These are phyloP conservation scores for Plenodomus tracheiphilus DNA, from an alignment of 2,329 filamentous ascomycete genomes.

Conservation along the genomic window DNA sequence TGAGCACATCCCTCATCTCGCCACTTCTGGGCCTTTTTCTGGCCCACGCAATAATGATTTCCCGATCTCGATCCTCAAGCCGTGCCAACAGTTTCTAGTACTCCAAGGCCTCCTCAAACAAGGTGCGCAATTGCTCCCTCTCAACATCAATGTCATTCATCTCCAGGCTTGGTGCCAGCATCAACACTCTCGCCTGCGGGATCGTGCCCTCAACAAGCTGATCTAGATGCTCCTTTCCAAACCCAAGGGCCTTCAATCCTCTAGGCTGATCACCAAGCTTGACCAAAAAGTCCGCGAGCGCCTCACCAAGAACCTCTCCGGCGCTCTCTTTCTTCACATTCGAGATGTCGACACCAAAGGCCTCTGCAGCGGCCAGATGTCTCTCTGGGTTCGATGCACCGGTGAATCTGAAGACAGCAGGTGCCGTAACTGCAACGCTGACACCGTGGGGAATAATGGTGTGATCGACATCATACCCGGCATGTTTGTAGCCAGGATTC, in stretches of 20 bases:
- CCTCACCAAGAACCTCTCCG: slow-evolving; percentile 84
- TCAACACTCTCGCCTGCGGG: slow-evolving; percentile 86
- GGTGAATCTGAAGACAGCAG: slow-evolving; percentile 93
- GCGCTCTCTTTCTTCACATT: slow-evolving; percentile 88
- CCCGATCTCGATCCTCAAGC: too few relatives aligned
- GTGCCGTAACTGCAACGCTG: slow-evolving; percentile 89
- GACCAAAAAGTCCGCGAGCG: slow-evolving; percentile 77
- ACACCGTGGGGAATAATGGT: slow-evolving; percentile 96
- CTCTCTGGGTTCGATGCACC: slow-evolving; percentile 88
- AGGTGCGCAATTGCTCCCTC: slow-evolving; percentile 51
- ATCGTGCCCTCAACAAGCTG: slow-evolving; percentile 90
- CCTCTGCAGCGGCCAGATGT: slow-evolving; percentile 85
- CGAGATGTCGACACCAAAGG: slow-evolving; percentile 85
- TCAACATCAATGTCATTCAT: slow-evolving; percentile 51
- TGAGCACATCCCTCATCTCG: too few relatives aligned
- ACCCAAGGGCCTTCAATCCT: slow-evolving; percentile 83
- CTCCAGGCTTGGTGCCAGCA: slow-evolving; percentile 80
- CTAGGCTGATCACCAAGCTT: slow-evolving; percentile 87
- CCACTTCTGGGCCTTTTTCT: too few relatives aligned
- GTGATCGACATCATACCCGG: slow-evolving; percentile 75
- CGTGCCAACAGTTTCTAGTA: slow-evolving; percentile 23
- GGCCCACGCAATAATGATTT: too few relatives aligned
- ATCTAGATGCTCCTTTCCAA: slow-evolving; percentile 74
- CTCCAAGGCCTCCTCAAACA: slow-evolving; percentile 55
- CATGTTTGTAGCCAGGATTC: slow-evolving; percentile 87